phyloP scores from a whole-genome alignment of 1,284 basidiomycete genomes.

The Sporisorium scitamineum region DNA sequence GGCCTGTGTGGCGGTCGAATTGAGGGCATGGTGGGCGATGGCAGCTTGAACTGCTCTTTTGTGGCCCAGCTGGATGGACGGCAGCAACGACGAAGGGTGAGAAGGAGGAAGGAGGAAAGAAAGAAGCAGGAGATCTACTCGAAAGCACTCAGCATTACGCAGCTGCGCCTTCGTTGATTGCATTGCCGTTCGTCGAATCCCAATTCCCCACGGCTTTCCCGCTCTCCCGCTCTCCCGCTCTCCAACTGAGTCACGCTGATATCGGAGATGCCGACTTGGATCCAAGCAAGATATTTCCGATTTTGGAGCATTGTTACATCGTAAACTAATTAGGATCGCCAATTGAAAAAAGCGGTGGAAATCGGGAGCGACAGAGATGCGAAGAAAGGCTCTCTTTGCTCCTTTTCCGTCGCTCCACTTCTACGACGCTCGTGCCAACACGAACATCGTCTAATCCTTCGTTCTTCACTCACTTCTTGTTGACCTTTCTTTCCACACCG shows the following conservation, averaged over 20 bases:
- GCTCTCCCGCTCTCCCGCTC: neutral
- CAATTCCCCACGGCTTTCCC: neutral
- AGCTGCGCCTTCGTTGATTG: neutral
- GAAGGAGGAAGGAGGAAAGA: neutral
- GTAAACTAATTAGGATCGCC: neutral
- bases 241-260: neutral
- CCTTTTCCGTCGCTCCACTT: neutral
- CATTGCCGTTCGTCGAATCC: constrained; percentile 5
- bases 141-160: too few species aligned
- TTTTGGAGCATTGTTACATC: constrained; percentile 12
- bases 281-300: neutral
- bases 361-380: constrained; percentile 18
- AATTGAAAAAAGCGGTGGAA: constrained; percentile 15
- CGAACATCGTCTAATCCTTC: neutral
- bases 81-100: neutral
- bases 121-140: neutral
- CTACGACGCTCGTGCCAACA: constrained; percentile 28
- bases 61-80: too few species aligned
- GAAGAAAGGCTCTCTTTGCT: constrained; percentile 6
- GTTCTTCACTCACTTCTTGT: neutral
- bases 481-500: neutral
- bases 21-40: too few species aligned
- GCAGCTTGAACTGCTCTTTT: neutral
- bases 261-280: neutral
- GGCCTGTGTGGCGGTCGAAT: constrained; percentile 10